These are phyloP conservation scores for Neopestalotiopsis sp. DNA, from an alignment of 2,329 filamentous ascomycete species.

Conservation along the genomic window DNA sequence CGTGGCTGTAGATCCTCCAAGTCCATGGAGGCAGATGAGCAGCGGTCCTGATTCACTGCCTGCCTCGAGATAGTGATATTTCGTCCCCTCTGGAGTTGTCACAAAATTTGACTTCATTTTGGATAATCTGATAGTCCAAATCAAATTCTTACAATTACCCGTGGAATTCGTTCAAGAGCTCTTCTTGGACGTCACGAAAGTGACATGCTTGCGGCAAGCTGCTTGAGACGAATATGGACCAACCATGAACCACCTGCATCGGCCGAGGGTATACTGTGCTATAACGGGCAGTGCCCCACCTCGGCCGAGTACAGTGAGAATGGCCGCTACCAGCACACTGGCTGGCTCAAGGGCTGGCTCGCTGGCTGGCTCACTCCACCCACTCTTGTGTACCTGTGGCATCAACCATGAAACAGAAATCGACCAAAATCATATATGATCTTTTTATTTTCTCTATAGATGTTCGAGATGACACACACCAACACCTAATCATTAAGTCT, in stretches of 20 bases:
- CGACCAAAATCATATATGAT: no score
- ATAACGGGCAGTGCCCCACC: not conserved
- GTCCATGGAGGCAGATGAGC: conserved; percentile 35
- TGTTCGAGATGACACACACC: not conserved
- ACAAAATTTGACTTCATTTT: conserved; percentile 20
- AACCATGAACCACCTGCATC: not conserved
- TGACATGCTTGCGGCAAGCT: no score
- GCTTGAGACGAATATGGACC: no score
- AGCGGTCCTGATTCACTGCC: conserved; percentile 30
- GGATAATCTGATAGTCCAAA: not conserved
- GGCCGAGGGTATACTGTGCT: not conserved
- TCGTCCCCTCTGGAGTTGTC: conserved; percentile 28
- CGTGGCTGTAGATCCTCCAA: conserved; percentile 32
- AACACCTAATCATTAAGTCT: not conserved
- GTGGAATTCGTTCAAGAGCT: no score
- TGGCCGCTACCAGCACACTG: not conserved
- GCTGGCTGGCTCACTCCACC: no score
- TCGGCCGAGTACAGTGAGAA: not conserved
- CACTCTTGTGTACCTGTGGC: no score
- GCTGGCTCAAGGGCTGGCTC: no score
- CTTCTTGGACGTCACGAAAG: no score
- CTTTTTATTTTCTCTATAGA: no score
- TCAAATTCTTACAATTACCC: no score
- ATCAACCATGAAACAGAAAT: no score
- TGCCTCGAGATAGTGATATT: conserved; percentile 33